These are phyloP conservation scores for Ophiocordyceps camponoti-rufipedis DNA, from an alignment of 2,329 filamentous ascomycete species.

Conservation along the genomic window DNA sequence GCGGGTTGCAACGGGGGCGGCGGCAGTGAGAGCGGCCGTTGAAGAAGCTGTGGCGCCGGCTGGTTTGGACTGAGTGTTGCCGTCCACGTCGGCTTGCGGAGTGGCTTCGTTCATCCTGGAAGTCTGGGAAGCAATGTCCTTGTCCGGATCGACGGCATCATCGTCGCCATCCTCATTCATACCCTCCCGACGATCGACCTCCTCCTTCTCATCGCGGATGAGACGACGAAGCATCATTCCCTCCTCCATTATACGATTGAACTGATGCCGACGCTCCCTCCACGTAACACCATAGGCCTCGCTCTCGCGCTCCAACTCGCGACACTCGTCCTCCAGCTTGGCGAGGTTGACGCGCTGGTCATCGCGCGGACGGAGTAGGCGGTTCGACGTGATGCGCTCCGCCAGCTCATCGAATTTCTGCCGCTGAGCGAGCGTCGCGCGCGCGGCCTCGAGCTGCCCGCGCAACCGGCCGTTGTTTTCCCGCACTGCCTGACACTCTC, in stretches of 20 bases:
- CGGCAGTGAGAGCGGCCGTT: too few relatives aligned
- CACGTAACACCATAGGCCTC: conserved; percentile 66
- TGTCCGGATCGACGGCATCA: conserved; percentile 24
- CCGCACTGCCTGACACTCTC: conserved; percentile 59
- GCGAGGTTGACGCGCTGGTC: conserved; percentile 62
- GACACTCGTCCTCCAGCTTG: conserved; percentile 77
- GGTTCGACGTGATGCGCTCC: conserved; percentile 69
- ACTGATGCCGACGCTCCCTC: conserved; percentile 71
- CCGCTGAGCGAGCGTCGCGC: conserved; percentile 55
- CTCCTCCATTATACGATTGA: conserved; percentile 76
- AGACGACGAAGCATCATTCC: conserved; percentile 69
- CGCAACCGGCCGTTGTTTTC: conserved; percentile 57
- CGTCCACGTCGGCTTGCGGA: conserved; percentile 22
- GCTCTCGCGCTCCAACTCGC: conserved; percentile 70
- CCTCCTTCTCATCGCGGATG: conserved; percentile 90
- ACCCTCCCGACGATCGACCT: conserved; percentile 73
- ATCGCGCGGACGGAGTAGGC: conserved; percentile 62
- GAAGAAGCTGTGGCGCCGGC: background rate
- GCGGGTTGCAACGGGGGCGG: background rate
- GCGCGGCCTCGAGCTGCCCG: conserved; percentile 58
- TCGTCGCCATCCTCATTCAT: conserved; percentile 54
- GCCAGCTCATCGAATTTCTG: conserved; percentile 80
- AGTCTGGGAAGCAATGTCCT: conserved; percentile 23
- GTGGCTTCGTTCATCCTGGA: conserved; percentile 28
- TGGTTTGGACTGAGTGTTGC: conserved; percentile 13